Base-by-base conservation (phyloP, 768 basidiomycete species). In the Mycena capillaripes region DNA sequence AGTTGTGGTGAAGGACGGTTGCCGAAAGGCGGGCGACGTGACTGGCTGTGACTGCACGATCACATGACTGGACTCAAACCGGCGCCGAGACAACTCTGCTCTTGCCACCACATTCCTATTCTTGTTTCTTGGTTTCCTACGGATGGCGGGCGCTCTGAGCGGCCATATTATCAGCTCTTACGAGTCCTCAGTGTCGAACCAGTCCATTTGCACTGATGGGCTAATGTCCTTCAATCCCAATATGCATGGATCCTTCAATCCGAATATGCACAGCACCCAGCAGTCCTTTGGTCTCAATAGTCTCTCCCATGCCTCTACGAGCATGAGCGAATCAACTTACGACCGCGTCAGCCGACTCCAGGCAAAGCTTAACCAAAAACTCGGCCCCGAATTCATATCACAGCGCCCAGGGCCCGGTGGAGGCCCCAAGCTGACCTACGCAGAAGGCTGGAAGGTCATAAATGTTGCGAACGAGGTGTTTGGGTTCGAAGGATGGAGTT, bases 381-480 rank as follows among this genome's bases (percentile, higher is more conserved):
- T 99, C 23, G 98, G 98, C 3, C 98, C 98, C 1, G 98, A 99
- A 83, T 98, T 90, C 78, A 89, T 99, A 66, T 96, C 95, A 3
- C 92, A 93, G 74, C 87, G 98, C 19, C 93, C 95, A 9, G 97
- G 97, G 5, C 96, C 95, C 2, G 93, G 92, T 21, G 94, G 93
- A 48, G 95, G 94, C 4, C 89, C 89, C 19, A 98, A 97, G 81
- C 84, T 99, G 55, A 97, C 93, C 19, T 98, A 99, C 78, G 93
- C 94, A 1, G 97, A 99, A 79, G 98, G 97, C 0, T 99, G 97
- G 97, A 97, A 96, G 83, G 92, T 97, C 42, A 98, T 99, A 81
- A 97, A 97, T 78, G 88, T 99, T 27, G 98, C 97, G 2, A 99
- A 99, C 80, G 97, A 99, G 74, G 94, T 99, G 50, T 99, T 99